A percentile compares a stretch with the other conserved stretches of the same genome.
Conservation (phyloP, 2,329 filamentous ascomycete species). For the Aureobasidium sp. region DNA sequence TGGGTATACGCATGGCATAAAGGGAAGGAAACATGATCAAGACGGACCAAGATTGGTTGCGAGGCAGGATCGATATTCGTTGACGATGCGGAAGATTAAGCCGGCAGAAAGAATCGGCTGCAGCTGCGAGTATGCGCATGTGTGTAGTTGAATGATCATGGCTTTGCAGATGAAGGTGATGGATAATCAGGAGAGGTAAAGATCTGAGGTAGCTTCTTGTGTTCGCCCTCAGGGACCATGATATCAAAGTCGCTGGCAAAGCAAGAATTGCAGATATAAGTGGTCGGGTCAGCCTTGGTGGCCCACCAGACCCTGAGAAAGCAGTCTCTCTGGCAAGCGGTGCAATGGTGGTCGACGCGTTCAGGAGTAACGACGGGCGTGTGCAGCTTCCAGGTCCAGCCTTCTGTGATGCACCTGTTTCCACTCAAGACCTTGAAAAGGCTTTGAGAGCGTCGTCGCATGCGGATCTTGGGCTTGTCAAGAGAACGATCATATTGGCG, state of each 20-base stretch:
- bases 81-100: conserved; percentile 11
- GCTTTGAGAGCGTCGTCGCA: not conserved
- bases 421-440: not conserved
- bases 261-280: not conserved
- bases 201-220: not conserved
- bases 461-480: not conserved
- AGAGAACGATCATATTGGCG: not conserved
- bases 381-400: not conserved
- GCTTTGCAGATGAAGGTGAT: not conserved
- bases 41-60: not conserved
- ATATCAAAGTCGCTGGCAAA: not conserved
- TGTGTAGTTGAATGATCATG: conserved; percentile 1
- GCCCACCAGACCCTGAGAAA: not conserved
- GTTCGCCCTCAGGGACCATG: not conserved
- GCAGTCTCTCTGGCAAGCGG: not conserved
- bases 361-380: not conserved
- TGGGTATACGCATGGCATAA: conserved; percentile 9
- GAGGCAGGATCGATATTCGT: conserved; percentile 7
- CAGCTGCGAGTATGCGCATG: conserved; percentile 4
- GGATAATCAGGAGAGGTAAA: not conserved
- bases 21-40: conserved; percentile 10
- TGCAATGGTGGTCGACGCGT: not conserved
- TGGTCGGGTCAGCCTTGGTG: not conserved
- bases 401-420: not conserved
- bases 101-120: conserved; percentile 2